Conservation (phyloP, 1,284 basidiomycete genomes). For the Ustilago curta region DNA sequence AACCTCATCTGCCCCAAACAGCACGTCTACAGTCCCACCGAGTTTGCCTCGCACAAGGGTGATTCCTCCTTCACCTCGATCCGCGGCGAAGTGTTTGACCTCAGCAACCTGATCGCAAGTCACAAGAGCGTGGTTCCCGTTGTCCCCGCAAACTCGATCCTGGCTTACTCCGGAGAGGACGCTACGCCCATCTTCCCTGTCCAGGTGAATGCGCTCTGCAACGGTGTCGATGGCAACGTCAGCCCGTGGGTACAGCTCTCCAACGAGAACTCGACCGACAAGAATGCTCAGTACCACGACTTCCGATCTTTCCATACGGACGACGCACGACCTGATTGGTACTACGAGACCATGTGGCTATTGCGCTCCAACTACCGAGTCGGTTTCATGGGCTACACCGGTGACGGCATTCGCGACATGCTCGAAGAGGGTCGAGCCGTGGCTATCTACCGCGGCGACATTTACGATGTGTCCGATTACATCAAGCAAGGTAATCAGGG, state of each 20-base stretch:
- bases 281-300: slow-evolving; percentile 86
- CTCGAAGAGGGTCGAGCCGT: slow-evolving; percentile 78
- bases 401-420: slow-evolving; percentile 78
- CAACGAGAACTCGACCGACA: slow-evolving; percentile 83
- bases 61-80: slow-evolving; percentile 83
- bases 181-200: slow-evolving; percentile 90
- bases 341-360: slow-evolving; percentile 79
- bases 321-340: slow-evolving; percentile 96
- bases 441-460: slow-evolving; percentile 82
- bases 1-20: slow-evolving; percentile 92
- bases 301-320: slow-evolving; percentile 80
- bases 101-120: slow-evolving; percentile 69
- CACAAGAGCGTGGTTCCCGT: slow-evolving; percentile 81
- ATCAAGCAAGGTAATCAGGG: slow-evolving; percentile 68
- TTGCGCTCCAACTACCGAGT: slow-evolving; percentile 87
- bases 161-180: slow-evolving; percentile 84
- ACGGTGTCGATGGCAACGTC: slow-evolving; percentile 82
- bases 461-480: slow-evolving; percentile 91
- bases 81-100: slow-evolving; percentile 91
- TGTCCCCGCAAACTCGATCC: slow-evolving; percentile 79
- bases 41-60: slow-evolving; percentile 80
- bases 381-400: slow-evolving; percentile 89
- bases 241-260: slow-evolving; percentile 86
- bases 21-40: slow-evolving; percentile 84
- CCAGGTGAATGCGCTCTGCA: slow-evolving; percentile 94